These are phyloP conservation scores for Chernovozyma sophiae-reginae DNA, from an alignment of 1,139 yeast genomes.

Conservation along the genomic window DNA sequence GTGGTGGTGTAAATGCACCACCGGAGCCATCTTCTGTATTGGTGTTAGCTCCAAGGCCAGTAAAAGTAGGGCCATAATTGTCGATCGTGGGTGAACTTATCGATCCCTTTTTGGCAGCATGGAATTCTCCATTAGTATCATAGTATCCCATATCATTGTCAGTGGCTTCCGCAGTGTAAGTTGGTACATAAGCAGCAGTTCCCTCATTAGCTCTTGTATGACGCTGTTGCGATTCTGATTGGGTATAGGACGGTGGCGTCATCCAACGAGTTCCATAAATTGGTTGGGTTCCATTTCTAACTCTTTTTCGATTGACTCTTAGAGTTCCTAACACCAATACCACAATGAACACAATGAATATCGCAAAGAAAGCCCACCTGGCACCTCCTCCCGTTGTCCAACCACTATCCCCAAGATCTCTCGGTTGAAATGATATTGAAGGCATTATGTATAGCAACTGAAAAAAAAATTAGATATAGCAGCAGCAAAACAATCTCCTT, in stretches of 20 bases:
- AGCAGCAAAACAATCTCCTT: no score
- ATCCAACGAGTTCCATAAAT: constrained; percentile 85
- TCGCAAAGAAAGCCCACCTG: constrained; percentile 56
- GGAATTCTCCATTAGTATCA: constrained; percentile 61
- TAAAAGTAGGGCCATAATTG: constrained; percentile 5
- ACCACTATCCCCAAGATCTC: constrained; percentile 14
- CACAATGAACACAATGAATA: constrained; percentile 44
- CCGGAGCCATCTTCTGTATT: constrained; percentile 11
- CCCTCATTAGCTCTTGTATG: constrained; percentile 20
- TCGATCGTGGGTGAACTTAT: constrained; percentile 11
- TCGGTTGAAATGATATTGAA: constrained; percentile 1
- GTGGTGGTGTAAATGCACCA: constrained; percentile 15
- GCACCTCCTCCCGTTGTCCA: constrained; percentile 36
- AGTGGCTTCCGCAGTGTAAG: constrained; percentile 60
- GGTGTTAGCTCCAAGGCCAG: constrained; percentile 20
- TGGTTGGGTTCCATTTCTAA: constrained; percentile 61
- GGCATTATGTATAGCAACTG: no score
- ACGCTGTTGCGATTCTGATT: constrained; percentile 55
- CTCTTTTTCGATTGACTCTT: constrained; percentile 56
- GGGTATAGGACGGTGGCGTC: constrained; percentile 84
- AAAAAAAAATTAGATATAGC: no score
- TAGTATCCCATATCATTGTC: constrained; percentile 80
- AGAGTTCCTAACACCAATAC: constrained; percentile 51
- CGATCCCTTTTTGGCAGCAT: constrained; percentile 19
- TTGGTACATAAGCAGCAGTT: constrained; percentile 52